Evolutionary conservation across 345 rosid genomes (phyloP), one percentile per base, ranked within the genome.

Genomic region (Gossypium bickii): DNA sequence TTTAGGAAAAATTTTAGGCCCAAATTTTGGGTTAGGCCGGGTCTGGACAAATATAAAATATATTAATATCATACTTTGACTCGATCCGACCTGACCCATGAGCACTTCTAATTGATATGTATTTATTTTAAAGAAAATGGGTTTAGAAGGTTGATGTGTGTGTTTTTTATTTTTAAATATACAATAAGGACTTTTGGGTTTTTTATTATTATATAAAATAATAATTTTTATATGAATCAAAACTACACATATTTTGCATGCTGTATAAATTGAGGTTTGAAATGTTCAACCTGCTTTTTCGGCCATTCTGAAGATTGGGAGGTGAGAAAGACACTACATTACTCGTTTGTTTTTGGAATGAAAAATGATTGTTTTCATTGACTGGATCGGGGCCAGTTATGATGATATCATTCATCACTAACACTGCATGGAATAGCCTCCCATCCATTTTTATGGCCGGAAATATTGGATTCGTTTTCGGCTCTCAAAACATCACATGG

Each of bases 1-100:
- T 29, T 29, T 29, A 29, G 3, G 1, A 0, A 29, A 29, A 29
- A 29, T 29, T 29, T 29, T 29, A 29, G 38, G 38, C 6, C 1
- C 0, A 29, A 1, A 29, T 4, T 29, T 29, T 29, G 5, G 1
- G 1, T 29, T 29, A 29, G 38, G 1, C 6, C 1, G 6, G 0
- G 0, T 6, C 4, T 29, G 1, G 0, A 29, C 6, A 29, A 29
- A 5, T 0, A 29, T 29, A 29, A 29, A 29, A 29, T 29, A 29
- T 29, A 0, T 29, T 29, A 29, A 29, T 29, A 29, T 29, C 1
- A 29, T 29, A 5, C 0, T 29, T 29, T 4, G 38, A 5, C 38
- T 0, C 0, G 4, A 29, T 29, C 0, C 1, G 5, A 34, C 1
- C 0, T 34, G 0, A 34, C 6, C 38, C 0, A 34, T 34, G 1